Conservation (phyloP, 495 filamentous ascomycete genomes). For the Margaritispora aquatica region DNA sequence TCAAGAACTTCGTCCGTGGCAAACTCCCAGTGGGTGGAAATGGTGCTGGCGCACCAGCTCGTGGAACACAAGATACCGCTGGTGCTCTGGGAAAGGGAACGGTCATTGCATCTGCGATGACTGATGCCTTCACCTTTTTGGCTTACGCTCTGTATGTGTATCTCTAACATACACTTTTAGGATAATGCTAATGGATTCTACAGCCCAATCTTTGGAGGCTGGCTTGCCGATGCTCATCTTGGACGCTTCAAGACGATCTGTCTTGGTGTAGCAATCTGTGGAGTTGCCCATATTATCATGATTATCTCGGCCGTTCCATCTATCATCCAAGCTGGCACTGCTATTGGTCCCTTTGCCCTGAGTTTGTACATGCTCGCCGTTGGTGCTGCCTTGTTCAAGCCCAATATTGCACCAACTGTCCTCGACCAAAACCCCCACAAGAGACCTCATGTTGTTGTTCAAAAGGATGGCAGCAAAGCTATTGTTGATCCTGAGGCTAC, state of each 20-base stretch:
- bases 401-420: slow-evolving; percentile 57
- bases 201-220: slow-evolving; percentile 48
- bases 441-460: slow-evolving; percentile 50
- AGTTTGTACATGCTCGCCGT: slow-evolving; percentile 50
- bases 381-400: slow-evolving; percentile 61
- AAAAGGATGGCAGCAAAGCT: slow-evolving; percentile 63
- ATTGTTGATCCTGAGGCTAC: slow-evolving; percentile 72
- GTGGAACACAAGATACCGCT: slow-evolving; percentile 45
- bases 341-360: slow-evolving; percentile 50
- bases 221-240: slow-evolving; percentile 51
- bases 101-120: slow-evolving; percentile 48
- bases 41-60: slow-evolving; percentile 47
- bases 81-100: slow-evolving; percentile 54
- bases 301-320: slow-evolving; percentile 52
- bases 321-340: slow-evolving; percentile 46
- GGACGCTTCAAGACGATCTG: slow-evolving; percentile 56
- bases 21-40: slow-evolving; percentile 48
- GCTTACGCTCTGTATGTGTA: slow-evolving; percentile 38
- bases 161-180: slow-evolving; percentile 28
- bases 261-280: slow-evolving; percentile 51
- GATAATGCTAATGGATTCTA: slow-evolving; percentile 16
- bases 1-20: slow-evolving; percentile 52
- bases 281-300: slow-evolving; percentile 56
- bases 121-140: slow-evolving; percentile 50
- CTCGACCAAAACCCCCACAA: slow-evolving; percentile 65